Percentiles rank a stretch among this genome's conserved stretches.
Evolutionary conservation across 164 flowering plant species (phyloP).

Genomic region (Annona squamosa): DNA sequence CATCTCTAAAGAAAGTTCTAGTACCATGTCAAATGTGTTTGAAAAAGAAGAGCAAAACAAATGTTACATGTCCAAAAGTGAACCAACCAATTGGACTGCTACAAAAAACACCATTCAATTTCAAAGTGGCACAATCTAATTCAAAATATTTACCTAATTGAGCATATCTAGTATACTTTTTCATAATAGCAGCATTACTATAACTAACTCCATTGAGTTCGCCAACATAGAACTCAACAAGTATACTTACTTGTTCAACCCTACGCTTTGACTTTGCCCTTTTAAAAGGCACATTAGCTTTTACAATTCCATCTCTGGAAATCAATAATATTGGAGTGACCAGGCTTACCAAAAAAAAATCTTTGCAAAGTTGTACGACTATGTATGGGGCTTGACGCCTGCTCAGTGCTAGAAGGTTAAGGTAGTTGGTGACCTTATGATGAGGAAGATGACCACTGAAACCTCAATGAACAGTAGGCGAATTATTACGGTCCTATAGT

Average conservation of each 20-base stretch:
- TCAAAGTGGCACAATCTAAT: too few relatives aligned
- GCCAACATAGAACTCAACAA: constrained; percentile 13
- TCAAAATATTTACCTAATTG: too few relatives aligned
- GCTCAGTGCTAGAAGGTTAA: not conserved
- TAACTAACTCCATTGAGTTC: too few relatives aligned
- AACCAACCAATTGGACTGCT: too few relatives aligned
- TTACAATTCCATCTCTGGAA: constrained; percentile 7
- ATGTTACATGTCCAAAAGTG: too few relatives aligned
- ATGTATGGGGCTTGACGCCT: not conserved
- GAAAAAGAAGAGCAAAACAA: not conserved
- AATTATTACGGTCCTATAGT: not conserved
- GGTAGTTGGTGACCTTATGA: not conserved
- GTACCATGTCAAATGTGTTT: too few relatives aligned
- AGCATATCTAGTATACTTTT: too few relatives aligned
- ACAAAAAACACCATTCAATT: too few relatives aligned
- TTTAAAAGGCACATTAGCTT: constrained; percentile 18
- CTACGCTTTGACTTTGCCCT: constrained; percentile 18
- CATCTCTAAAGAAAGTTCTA: constrained; percentile 1
- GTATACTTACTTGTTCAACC: constrained; percentile 18
- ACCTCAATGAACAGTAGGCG: not conserved
- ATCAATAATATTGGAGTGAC: not conserved
- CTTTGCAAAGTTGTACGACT: not conserved
- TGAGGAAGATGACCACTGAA: not conserved
- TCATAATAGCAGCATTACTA: too few relatives aligned
- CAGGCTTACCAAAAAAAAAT: not conserved